A percentile compares a stretch with the other conserved stretches of the same genome.
Evolutionary conservation across 495 filamentous ascomycete genomes (phyloP).

Genomic region (Talaromyces trachyspermus): DNA sequence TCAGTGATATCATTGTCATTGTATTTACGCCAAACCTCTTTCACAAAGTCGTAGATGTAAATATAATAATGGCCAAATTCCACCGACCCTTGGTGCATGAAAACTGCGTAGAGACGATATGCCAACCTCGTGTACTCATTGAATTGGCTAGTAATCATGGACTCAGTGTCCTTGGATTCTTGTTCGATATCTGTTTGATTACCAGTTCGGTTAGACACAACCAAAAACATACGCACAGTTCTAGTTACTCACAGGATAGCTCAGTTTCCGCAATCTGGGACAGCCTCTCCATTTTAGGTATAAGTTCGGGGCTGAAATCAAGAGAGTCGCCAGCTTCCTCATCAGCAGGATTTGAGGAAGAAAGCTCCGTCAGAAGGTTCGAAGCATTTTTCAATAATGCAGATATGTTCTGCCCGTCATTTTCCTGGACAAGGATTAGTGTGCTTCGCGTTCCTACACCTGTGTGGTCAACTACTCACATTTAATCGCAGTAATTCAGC

Average conservation of each 20-base stretch:
- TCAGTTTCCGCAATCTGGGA: conserved; percentile 27
- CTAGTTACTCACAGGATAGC: conserved; percentile 25
- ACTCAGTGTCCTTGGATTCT: conserved; percentile 41
- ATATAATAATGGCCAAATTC: conserved; percentile 91
- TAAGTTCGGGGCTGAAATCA: conserved; percentile 22
- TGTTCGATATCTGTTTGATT: conserved; percentile 36
- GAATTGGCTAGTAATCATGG: conserved; percentile 57
- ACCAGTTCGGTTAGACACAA: neutral
- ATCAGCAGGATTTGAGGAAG: conserved; percentile 15
- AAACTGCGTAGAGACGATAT: conserved; percentile 86
- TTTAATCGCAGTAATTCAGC: conserved; percentile 37
- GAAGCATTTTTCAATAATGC: conserved; percentile 24
- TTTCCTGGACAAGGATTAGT: conserved; percentile 21
- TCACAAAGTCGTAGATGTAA: conserved; percentile 84
- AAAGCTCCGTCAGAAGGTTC: conserved; percentile 25
- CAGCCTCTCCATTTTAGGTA: conserved; percentile 25
- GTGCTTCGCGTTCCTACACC: conserved; percentile 12
- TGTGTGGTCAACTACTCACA: conserved; percentile 23
- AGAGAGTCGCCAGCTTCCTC: conserved; percentile 21
- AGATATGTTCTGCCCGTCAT: conserved; percentile 25
- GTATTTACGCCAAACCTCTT: conserved; percentile 82
- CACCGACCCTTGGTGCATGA: conserved; percentile 73
- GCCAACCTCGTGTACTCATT: conserved; percentile 45
- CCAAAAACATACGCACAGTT: neutral
- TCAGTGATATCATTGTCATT: conserved; percentile 80